Evolutionary conservation across 495 filamentous ascomycete genomes (phyloP).

Genomic region (Aspergillus ellipticus): DNA sequence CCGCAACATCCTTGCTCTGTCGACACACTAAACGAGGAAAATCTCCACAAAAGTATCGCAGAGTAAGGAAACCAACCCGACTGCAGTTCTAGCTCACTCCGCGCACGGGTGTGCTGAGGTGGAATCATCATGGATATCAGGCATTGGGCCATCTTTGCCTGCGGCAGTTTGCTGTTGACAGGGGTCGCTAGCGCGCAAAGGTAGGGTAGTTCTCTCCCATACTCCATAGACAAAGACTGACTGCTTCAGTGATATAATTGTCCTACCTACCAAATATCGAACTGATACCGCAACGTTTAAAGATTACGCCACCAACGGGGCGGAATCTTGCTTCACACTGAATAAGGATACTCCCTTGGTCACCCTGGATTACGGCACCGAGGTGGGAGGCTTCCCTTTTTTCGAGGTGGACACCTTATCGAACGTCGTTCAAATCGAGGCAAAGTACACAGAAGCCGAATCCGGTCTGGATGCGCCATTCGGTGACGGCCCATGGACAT

Average conservation of each 20-base stretch:
- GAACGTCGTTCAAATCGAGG: slow-evolving; percentile 15
- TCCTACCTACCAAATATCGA: background rate
- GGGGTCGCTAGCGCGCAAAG: background rate
- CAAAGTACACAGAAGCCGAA: slow-evolving; percentile 17
- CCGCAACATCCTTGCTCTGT: too few species aligned
- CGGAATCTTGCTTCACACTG: slow-evolving; percentile 7
- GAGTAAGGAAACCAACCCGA: too few species aligned
- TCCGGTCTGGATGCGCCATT: slow-evolving; percentile 11
- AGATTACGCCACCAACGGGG: background rate
- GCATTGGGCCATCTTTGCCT: background rate
- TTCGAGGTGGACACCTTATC: slow-evolving; percentile 5
- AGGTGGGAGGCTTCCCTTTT: slow-evolving; percentile 12
- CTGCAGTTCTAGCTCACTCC: too few species aligned
- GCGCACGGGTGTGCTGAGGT: too few species aligned
- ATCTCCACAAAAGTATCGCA: background rate
- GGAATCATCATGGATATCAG: too few species aligned
- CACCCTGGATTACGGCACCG: slow-evolving; percentile 13
- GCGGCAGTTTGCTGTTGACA: background rate
- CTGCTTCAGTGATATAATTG: background rate
- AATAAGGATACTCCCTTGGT: background rate
- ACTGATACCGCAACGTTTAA: background rate
- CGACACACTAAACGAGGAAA: background rate
- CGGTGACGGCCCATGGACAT: slow-evolving; percentile 19
- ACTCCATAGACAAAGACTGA: background rate
- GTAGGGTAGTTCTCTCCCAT: background rate